These are phyloP conservation scores for Singerocomus inundabilis DNA, from an alignment of 1,284 basidiomycete species.

Conservation along the genomic window DNA sequence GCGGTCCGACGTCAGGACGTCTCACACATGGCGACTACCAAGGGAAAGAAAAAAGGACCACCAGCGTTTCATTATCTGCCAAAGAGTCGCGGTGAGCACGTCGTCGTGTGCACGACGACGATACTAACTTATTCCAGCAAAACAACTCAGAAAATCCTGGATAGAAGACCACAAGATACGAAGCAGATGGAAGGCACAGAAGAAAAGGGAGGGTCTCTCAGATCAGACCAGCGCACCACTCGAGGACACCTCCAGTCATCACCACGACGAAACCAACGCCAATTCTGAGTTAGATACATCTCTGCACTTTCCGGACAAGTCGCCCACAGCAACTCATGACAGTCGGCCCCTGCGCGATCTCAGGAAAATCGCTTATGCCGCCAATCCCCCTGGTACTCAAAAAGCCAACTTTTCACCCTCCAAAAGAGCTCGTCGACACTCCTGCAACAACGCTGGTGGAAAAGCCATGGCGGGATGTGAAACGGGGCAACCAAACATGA, in stretches of 20 bases:
- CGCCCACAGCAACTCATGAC: conserved; percentile 6
- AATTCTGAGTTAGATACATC: neutral
- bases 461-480: conserved; percentile 27
- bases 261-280: conserved; percentile 1
- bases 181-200: conserved; percentile 74
- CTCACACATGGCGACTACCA: conserved; percentile 17
- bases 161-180: conserved; percentile 71
- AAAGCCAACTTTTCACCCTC: conserved; percentile 47
- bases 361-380: conserved; percentile 59
- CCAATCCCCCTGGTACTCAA: conserved; percentile 52
- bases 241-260: conserved; percentile 9
- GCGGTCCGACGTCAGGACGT: neutral
- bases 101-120: neutral
- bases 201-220: conserved; percentile 54
- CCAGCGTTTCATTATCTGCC: conserved; percentile 72
- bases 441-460: conserved; percentile 12
- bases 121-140: conserved; percentile 45
- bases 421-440: neutral
- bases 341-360: conserved; percentile 52
- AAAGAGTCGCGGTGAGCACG: conserved; percentile 51
- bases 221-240: conserved; percentile 4
- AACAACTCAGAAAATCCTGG: conserved; percentile 72
- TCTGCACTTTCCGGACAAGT: neutral
- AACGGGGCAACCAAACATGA: conserved; percentile 74
- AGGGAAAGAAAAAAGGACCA: conserved; percentile 46